A percentile compares a stretch with the other conserved stretches of the same genome.
Conservation (phyloP, 139 green algal species). For the Micromonas pusilla region DNA sequence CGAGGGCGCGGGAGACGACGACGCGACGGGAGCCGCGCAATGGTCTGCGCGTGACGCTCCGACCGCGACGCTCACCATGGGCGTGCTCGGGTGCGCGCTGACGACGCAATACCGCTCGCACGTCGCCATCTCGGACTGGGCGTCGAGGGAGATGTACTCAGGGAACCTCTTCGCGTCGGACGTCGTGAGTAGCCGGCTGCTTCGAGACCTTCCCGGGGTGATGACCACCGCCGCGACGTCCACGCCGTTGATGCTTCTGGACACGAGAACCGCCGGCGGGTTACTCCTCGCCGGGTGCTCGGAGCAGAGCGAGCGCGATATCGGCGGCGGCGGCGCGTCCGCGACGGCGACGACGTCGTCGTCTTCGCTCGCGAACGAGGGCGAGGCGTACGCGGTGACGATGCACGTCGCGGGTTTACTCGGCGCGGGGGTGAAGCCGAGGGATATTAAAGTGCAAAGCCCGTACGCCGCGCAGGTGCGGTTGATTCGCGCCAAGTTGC, state of each 20-base stretch:
- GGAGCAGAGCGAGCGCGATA: constrained; percentile 20
- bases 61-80: not conserved
- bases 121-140: constrained; percentile 31
- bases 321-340: not conserved
- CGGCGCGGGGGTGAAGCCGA: constrained; percentile 23
- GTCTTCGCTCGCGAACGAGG: constrained; percentile 11
- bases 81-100: constrained; percentile 8
- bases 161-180: constrained; percentile 28
- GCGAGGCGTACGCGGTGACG: constrained; percentile 34
- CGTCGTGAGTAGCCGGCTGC: constrained; percentile 7
- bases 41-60: not conserved
- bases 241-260: constrained; percentile 33
- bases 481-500: constrained; percentile 30
- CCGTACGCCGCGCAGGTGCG: constrained; percentile 45
- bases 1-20: too few relatives aligned
- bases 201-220: constrained; percentile 22
- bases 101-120: constrained; percentile 44
- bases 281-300: constrained; percentile 25
- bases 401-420: constrained; percentile 36
- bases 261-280: constrained; percentile 27
- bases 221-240: constrained; percentile 13
- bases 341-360: not conserved
- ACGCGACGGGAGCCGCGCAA: too few relatives aligned
- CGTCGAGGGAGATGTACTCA: constrained; percentile 33
- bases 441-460: constrained; percentile 34